Percentiles rank a stretch among this genome's conserved stretches.
Conservation (phyloP, 306 rosid species). For the Senna siamea region DNA sequence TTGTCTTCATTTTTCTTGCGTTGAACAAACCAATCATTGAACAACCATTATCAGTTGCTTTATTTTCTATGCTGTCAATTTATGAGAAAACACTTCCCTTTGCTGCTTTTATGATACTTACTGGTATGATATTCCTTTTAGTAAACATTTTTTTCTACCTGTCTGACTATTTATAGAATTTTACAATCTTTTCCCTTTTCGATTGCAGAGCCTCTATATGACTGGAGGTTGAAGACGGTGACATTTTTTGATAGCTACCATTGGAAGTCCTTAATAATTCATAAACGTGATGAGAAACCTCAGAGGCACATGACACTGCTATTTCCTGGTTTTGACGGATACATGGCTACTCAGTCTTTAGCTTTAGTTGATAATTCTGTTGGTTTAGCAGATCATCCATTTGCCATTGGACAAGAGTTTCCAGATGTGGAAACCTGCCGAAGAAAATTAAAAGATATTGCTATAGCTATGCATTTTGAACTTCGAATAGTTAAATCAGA, state of each 20-base stretch:
- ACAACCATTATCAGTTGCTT: constrained; percentile 28
- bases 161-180: constrained; percentile 23
- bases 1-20: constrained; percentile 24
- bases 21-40: constrained; percentile 27
- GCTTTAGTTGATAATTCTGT: constrained; percentile 49
- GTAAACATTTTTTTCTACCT: background rate
- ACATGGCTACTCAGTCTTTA: constrained; percentile 76
- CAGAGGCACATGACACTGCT: constrained; percentile 53
- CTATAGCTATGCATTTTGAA: constrained; percentile 94
- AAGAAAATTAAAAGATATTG: constrained; percentile 89
- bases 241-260: constrained; percentile 37
- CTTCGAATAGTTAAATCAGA: constrained; percentile 97
- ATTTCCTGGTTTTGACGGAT: constrained; percentile 45
- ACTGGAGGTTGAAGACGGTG: constrained; percentile 50
- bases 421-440: constrained; percentile 96
- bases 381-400: constrained; percentile 52
- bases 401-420: constrained; percentile 93
- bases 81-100: no score
- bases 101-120: constrained; percentile 10
- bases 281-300: constrained; percentile 47
- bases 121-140: constrained; percentile 25
- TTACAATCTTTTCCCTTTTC: constrained; percentile 34
- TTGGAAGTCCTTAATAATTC: constrained; percentile 41
- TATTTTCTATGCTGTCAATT: no score
- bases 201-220: constrained; percentile 42